Evolutionary conservation across 805 yeast species (phyloP), one percentile per base, ranked within the genome.

Genomic region (Candida odintsovae): DNA sequence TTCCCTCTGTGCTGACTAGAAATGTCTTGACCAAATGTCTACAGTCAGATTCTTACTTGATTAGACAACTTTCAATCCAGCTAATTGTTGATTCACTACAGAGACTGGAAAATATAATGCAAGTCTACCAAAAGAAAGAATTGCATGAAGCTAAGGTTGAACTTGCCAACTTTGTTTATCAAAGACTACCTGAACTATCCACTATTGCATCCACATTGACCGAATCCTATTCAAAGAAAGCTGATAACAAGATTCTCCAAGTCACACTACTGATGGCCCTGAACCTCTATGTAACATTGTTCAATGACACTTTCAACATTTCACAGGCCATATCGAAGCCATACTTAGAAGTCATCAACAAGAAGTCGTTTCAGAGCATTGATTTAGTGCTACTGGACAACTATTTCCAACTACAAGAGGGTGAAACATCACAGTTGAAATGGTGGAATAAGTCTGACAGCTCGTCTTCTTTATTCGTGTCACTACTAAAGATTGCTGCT

Each of bases 361-460:
- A 41, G 37, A 53, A 46, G 43, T 56, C 63, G 1, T 71, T 77
- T 44, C 58, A 70, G 7, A 80, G 81, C 35, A 67, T 77, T 28
- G 88, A 83, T 50, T 64, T 85, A 50, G 71, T 78, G 0, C 64
- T 82, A 23, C 65, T 85, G 38, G 84, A 83, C 51, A 72, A 73
- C 40, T 78, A 77, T 48, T 69, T 90, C 51, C 82, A 80, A 49
- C 66, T 83, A 12, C 87, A 80, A 51, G 77, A 82, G 19, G 69
- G 69, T 13, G 70, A 75, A 10, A 68, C 71, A 13, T 64, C 75
- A 4, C 79, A 76, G 43, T 72, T 80, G 28, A 86, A 82, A 63
- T 90, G 96, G 96, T 90, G 94, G 90, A 83, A 78, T 58, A 67
- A 75, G 23, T 49, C 72, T 2, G 70, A 68, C 7, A 57, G 65